phyloP scores from a whole-genome alignment of 441 rosid species.

The Dalechampia spathulata region DNA sequence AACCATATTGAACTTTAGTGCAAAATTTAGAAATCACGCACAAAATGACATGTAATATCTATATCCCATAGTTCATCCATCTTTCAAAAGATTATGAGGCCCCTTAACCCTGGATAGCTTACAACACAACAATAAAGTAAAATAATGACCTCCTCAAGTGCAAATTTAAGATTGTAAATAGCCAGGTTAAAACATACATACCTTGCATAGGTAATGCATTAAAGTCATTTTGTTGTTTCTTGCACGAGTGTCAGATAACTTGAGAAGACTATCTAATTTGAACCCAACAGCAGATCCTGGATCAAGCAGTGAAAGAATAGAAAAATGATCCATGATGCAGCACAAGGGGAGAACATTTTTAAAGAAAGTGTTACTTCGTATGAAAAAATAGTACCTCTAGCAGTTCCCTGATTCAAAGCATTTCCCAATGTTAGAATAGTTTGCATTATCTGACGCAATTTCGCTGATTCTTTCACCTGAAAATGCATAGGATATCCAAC shows the following conservation, averaged over 20 bases:
- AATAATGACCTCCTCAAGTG: neutral
- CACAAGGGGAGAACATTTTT: neutral
- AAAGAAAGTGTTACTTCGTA: neutral
- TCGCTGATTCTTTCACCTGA: conserved; percentile 87
- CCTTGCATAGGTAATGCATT: conserved; percentile 98
- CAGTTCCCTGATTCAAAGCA: conserved; percentile 98
- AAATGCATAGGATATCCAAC: conserved; percentile 18
- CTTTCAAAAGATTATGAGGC: neutral
- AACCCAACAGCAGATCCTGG: conserved; percentile 95
- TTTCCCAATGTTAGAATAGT: conserved; percentile 90
- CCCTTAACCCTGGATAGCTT: neutral
- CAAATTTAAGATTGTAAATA: neutral
- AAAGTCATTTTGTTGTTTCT: conserved; percentile 92
- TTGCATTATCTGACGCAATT: conserved; percentile 97
- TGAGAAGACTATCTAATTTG: conserved; percentile 95
- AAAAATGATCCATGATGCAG: neutral
- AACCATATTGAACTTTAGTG: too few species aligned
- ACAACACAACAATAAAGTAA: neutral
- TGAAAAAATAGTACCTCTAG: conserved; percentile 52
- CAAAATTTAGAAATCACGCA: too few species aligned
- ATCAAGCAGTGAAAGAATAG: conserved; percentile 11
- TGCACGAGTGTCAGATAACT: conserved; percentile 97
- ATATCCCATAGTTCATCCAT: neutral
- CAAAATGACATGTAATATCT: too few species aligned
- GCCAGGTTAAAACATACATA: conserved; percentile 18